Base-by-base conservation (phyloP, 169 alveolate species). In the Toxoplasma gondii region DNA sequence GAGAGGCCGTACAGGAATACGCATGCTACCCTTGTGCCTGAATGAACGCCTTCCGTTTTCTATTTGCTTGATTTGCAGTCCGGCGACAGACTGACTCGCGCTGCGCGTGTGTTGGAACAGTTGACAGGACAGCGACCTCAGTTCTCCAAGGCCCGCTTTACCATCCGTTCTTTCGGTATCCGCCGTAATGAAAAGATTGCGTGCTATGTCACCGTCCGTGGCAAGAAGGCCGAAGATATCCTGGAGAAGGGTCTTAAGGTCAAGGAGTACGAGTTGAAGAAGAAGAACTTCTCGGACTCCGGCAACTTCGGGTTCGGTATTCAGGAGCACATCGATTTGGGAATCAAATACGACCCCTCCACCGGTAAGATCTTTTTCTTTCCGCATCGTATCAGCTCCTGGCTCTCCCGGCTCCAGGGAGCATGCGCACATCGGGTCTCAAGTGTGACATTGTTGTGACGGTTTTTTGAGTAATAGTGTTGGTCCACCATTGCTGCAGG, bases 221-320 rank as follows among this genome's bases (percentile, higher is more conserved):
- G 99, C 34, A 98, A 99, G 96, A 99, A 99, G 98, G 99, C 99
- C 7, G 99, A 98, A 93, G 99, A 99, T 95, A 98, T 99, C 64
- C 98, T 99, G 86, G 99, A 99, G 96, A 98, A 99, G 95, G 99
- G 99, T 70, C 98, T 99, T 94, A 99, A 98, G 98, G 99, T 99
- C 84, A 99, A 99, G 98, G 99, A 99, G 96, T 99, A 98, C 97
- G 99, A 99, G 97, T 98, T 99, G 83, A 98, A 98, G 96, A 98
- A 97, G 97, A 97, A 97, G 93, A 99, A 99, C 97, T 99, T 99
- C 97, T 98, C 99, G 31, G 97, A 98, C 78, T 98, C 99, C 91
- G 99, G 96, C 58, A 99, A 99, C 98, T 99, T 99, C 96, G 99
- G 99, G 0, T 99, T 99, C 96, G 99, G 99, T 91, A 99, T 99